A percentile compares a stretch with the other conserved stretches of the same genome.
phyloP scores from a whole-genome alignment of 768 basidiomycete genomes.

The Suillus lakei region DNA sequence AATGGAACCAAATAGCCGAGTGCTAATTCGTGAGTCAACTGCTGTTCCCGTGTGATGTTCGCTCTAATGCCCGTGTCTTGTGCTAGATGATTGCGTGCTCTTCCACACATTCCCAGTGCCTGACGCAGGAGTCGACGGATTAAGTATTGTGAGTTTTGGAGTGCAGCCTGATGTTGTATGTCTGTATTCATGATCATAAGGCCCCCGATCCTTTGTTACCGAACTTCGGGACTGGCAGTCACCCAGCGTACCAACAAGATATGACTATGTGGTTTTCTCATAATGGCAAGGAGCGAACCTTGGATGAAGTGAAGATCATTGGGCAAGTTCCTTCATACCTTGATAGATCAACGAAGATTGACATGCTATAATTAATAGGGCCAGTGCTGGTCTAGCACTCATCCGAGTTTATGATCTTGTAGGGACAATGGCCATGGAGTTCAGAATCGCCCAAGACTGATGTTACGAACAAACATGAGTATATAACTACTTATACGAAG shows the following conservation, averaged over 20 bases:
- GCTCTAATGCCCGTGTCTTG: slow-evolving; percentile 12
- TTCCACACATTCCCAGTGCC: slow-evolving; percentile 14
- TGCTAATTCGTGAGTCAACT: slow-evolving; percentile 38
- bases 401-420: not conserved
- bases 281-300: too few relatives aligned
- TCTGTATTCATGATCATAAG: slow-evolving; percentile 16
- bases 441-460: not conserved
- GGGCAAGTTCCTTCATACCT: not conserved
- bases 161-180: not conserved
- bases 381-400: not conserved
- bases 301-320: too few relatives aligned
- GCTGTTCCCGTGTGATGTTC: not conserved
- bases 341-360: not conserved
- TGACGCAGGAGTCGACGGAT: not conserved
- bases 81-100: slow-evolving; percentile 26
- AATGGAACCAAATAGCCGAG: slow-evolving; percentile 33
- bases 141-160: not conserved
- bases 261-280: too few relatives aligned
- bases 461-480: not conserved
- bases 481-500: not conserved
- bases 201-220: slow-evolving; percentile 53
- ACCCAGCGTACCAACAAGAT: too few relatives aligned
- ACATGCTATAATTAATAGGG: not conserved
- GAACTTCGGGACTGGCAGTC: too few relatives aligned
- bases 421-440: not conserved